Evolutionary conservation across 2,329 filamentous ascomycete genomes (phyloP), one percentile per base, ranked within the genome.

Genomic region (Phoma sp.): DNA sequence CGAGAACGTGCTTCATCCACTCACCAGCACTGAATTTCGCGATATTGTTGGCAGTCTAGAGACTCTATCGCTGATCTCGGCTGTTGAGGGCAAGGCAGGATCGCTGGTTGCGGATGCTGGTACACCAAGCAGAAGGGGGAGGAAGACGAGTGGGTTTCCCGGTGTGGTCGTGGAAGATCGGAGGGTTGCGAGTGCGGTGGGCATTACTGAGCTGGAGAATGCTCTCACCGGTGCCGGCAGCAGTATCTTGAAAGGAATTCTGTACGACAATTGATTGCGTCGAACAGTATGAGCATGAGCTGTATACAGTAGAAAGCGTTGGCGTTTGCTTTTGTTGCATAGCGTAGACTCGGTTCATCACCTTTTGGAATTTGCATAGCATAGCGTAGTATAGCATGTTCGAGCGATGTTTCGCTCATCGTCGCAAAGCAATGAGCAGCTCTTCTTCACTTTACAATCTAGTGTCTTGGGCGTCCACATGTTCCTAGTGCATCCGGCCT

Each of bases 1-100:
- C 32, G 94, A 98, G 68, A 90, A 92, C n/a, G 82, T 96, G 9
- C 83, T 99, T 2, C 92, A 96, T 64, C 91, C 94, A 0, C 84
- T 99, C 2, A 95, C 92, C 1, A 89, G 86, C 68, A 95, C 92
- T 5, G 95, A 99, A 74, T 99, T 99, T 75, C 87, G 92, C 54
- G 95, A 99, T 75, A 93, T 99, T 5, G 82, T 97, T 19, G 88
- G 89, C 32, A 96, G 91, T 65, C 77, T 99, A 47, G 95, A 99
- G 78, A 95, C 93, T 0, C 78, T 96, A 41, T 93, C 91, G 1
- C 80, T 98, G 21, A 83, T 97, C 6, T 82, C 88, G 73, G 76
- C 88, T 77, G 69, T 90, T 78, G 71, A 91, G 83, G 79, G 90
- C 80, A 91, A 84, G 79, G 88, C 80, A 44, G 90, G 85, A 40